phyloP scores from a whole-genome alignment of 352 stramenopile species.

The Detonula confervacea region DNA sequence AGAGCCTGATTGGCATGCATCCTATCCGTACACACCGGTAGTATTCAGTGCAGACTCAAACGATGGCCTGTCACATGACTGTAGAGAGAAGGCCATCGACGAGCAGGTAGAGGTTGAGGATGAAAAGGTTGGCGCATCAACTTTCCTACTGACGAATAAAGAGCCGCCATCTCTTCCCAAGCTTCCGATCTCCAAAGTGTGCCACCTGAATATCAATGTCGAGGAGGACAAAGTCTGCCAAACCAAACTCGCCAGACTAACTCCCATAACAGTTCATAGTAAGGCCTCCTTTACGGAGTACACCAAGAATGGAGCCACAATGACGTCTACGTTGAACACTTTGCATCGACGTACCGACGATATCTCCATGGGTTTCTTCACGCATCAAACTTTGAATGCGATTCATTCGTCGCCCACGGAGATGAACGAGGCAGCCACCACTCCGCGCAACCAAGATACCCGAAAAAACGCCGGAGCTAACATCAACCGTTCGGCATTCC shows the following conservation, averaged over 20 bases:
- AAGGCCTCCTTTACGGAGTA: slow-evolving; percentile 13
- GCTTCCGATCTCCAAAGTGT: neutral
- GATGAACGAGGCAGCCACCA: neutral
- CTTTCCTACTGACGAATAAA: neutral
- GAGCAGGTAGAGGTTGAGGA: neutral
- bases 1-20: neutral
- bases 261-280: slow-evolving; percentile 26
- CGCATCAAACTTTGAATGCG: slow-evolving; percentile 29
- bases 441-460: slow-evolving; percentile 2
- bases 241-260: slow-evolving; percentile 2
- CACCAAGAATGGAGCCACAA: slow-evolving; percentile 31
- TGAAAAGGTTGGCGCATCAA: neutral
- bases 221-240: neutral
- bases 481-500: slow-evolving; percentile 10
- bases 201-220: neutral
- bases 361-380: slow-evolving; percentile 44
- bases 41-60: neutral
- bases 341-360: slow-evolving; percentile 24
- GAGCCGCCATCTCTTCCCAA: neutral
- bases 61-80: neutral
- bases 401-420: slow-evolving; percentile 25
- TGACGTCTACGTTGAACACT: slow-evolving; percentile 31
- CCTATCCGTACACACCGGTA: slow-evolving; percentile 5
- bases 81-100: neutral
- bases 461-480: slow-evolving; percentile 7